A percentile compares a stretch with the other conserved stretches of the same genome.
Evolutionary conservation across 495 filamentous ascomycete species (phyloP).

Genomic region (Diplogelasinospora grovesii): DNA sequence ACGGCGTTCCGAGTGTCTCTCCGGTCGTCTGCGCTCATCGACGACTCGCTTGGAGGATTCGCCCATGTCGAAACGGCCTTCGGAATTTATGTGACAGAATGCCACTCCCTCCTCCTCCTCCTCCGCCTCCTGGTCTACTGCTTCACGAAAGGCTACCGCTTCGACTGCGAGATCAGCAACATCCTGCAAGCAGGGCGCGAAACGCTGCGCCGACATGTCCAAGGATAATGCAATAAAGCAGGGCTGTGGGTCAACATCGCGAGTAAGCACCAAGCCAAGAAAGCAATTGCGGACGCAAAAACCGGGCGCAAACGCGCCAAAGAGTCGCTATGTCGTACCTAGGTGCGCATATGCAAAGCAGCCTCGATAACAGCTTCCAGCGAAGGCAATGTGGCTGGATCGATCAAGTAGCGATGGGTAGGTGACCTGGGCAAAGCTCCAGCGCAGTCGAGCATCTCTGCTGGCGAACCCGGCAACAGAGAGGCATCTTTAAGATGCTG

Average conservation of each 20-base stretch:
- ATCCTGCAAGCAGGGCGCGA: neutral
- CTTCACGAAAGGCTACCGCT: neutral
- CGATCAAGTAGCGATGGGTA: neutral
- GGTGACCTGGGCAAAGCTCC: neutral
- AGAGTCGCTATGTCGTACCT: neutral
- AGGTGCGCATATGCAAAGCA: too few relatives aligned
- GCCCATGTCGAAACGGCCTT: too few relatives aligned
- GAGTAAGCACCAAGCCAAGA: neutral
- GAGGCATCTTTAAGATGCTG: constrained; percentile 4
- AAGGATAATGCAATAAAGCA: too few relatives aligned
- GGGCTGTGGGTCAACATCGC: too few relatives aligned
- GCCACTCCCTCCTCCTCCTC: neutral
- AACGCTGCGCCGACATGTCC: neutral
- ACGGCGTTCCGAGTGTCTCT: neutral
- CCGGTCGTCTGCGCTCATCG: neutral
- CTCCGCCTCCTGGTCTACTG: neutral
- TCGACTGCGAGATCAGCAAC: neutral
- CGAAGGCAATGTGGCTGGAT: constrained; percentile 2
- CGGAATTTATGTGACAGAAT: neutral
- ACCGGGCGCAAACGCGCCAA: neutral
- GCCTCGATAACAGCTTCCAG: neutral
- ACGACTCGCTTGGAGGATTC: neutral
- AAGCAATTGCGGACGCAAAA: neutral
- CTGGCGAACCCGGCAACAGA: neutral
- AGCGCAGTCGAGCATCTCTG: neutral